A percentile compares a stretch with the other conserved stretches of the same genome.
Evolutionary conservation across 1,284 basidiomycete genomes (phyloP).

Genomic region (Afroboletus lepidellus): DNA sequence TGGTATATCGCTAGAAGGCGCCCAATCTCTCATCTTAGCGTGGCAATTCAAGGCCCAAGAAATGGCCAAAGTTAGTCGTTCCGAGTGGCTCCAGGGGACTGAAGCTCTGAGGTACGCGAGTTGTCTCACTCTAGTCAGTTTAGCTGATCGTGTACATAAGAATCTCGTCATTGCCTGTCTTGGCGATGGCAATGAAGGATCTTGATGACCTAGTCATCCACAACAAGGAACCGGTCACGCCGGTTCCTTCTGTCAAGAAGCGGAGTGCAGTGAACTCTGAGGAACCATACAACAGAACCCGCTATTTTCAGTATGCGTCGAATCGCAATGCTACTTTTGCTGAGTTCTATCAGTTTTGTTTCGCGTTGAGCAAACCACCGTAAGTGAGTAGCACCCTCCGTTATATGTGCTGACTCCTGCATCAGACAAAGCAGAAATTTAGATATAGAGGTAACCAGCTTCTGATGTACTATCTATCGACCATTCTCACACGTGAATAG

Average conservation of each 20-base stretch:
- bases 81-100: slow-evolving; percentile 67
- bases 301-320: slow-evolving; percentile 49
- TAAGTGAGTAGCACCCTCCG: slow-evolving; percentile 37
- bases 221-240: slow-evolving; percentile 39
- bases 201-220: slow-evolving; percentile 61
- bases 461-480: slow-evolving; percentile 1
- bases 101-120: slow-evolving; percentile 53
- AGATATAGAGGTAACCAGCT: slow-evolving; percentile 67
- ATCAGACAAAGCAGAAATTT: slow-evolving; percentile 66
- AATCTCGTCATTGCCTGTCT: slow-evolving; percentile 51
- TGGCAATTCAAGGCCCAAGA: slow-evolving; percentile 70
- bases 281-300: slow-evolving; percentile 55
- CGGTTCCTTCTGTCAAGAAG: slow-evolving; percentile 36
- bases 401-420: slow-evolving; percentile 4
- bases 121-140: not conserved
- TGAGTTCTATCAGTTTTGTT: slow-evolving; percentile 68
- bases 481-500: slow-evolving; percentile 36
- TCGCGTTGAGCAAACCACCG: slow-evolving; percentile 65
- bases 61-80: slow-evolving; percentile 64
- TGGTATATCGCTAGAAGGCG: slow-evolving; percentile 65
- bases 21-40: slow-evolving; percentile 64
- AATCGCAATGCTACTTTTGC: slow-evolving; percentile 54
- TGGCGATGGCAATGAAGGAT: slow-evolving; percentile 54
- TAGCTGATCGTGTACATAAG: slow-evolving; percentile 37
- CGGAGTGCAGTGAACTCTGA: slow-evolving; percentile 15